phyloP scores from a whole-genome alignment of 257 asterid species.

The Thymus mandschuricus region DNA sequence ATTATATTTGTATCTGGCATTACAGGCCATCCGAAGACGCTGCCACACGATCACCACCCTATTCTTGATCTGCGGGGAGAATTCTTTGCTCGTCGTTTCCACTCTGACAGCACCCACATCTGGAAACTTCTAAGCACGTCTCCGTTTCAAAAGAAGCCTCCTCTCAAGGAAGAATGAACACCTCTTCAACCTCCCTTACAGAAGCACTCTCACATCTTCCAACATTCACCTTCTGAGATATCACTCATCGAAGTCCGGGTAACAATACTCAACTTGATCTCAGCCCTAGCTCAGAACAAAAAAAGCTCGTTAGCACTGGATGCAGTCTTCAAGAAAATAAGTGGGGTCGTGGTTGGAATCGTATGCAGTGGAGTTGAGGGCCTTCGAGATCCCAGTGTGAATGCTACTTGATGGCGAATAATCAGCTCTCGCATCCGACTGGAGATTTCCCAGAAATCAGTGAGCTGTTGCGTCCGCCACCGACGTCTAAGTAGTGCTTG shows the following conservation, averaged over 20 bases:
- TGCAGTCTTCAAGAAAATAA: constrained; percentile 67
- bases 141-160: constrained; percentile 70
- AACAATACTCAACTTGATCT: constrained; percentile 70
- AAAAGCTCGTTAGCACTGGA: constrained; percentile 70
- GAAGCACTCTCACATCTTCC: constrained; percentile 44
- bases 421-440: constrained; percentile 51
- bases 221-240: constrained; percentile 60
- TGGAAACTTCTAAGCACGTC: constrained; percentile 85
- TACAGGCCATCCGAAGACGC: constrained; percentile 79
- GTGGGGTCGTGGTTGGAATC: constrained; percentile 80
- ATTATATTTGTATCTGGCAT: constrained; percentile 2
- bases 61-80: constrained; percentile 90
- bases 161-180: constrained; percentile 47
- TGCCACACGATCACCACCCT: constrained; percentile 52
- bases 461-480: constrained; percentile 64
- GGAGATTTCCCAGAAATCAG: constrained; percentile 57
- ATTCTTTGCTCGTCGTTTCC: constrained; percentile 91
- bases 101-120: constrained; percentile 70
- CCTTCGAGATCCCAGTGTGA: constrained; percentile 65
- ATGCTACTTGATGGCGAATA: constrained; percentile 68
- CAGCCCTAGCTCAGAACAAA: constrained; percentile 58
- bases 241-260: constrained; percentile 78
- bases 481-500: constrained; percentile 61
- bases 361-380: constrained; percentile 84
- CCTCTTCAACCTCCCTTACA: constrained; percentile 78